Evolutionary conservation across 352 stramenopile genomes (phyloP).

Genomic region (Pythium phragmitis): DNA sequence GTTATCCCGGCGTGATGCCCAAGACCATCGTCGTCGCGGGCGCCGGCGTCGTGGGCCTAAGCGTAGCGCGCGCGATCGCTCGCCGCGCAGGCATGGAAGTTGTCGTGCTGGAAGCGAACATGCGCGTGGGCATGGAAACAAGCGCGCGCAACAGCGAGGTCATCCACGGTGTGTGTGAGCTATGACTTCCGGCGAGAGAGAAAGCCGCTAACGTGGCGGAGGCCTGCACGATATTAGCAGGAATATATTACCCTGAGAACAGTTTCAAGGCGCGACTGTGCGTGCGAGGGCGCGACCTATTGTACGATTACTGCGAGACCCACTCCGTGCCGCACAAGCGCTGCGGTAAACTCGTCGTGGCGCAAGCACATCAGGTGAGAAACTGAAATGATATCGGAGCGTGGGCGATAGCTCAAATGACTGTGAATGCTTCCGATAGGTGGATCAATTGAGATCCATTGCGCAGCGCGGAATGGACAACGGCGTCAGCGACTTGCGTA

Average conservation of each 20-base stretch:
- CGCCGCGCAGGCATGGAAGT: conserved; percentile 54
- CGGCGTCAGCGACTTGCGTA: conserved; percentile 52
- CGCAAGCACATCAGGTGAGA: conserved; percentile 49
- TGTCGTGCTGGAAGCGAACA: conserved; percentile 88
- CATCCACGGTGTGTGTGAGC: conserved; percentile 80
- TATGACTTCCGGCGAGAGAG: background rate
- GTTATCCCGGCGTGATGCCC: conserved; percentile 1
- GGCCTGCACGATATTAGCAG: conserved; percentile 32
- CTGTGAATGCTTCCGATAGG: conserved; percentile 22
- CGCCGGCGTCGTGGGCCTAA: conserved; percentile 76
- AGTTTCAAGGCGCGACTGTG: conserved; percentile 92
- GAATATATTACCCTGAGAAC: conserved; percentile 92
- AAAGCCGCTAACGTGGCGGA: background rate
- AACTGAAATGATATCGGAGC: background rate
- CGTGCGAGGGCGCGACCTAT: conserved; percentile 78
- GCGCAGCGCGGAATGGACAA: conserved; percentile 41
- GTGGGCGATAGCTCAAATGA: background rate
- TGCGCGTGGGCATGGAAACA: conserved; percentile 81
- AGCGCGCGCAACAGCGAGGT: conserved; percentile 95
- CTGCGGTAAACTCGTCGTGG: conserved; percentile 96
- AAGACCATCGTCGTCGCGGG: conserved; percentile 75
- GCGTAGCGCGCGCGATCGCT: conserved; percentile 56
- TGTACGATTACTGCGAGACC: conserved; percentile 93
- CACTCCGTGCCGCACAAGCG: conserved; percentile 75
- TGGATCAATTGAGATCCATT: conserved; percentile 42